These are phyloP conservation scores for Nyctanthes arbortristis DNA, from an alignment of 257 asterid genomes.

Conservation along the genomic window DNA sequence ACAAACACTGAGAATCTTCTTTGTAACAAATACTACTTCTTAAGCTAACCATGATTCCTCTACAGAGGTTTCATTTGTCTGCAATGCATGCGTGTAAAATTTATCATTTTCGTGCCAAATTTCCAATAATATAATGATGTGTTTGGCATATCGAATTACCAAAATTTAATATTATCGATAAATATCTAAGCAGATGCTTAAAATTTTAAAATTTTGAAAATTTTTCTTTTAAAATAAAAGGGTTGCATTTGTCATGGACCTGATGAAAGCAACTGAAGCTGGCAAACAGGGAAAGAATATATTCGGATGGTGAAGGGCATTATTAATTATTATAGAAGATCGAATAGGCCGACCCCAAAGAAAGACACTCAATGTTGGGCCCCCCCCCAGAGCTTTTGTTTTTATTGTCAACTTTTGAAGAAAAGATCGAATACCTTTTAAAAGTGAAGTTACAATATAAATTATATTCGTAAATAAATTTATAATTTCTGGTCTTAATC, in stretches of 20 bases:
- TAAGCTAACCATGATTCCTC: not conserved
- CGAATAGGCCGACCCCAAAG: constrained; percentile 33
- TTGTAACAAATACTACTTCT: not conserved
- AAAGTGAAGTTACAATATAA: constrained; percentile 12
- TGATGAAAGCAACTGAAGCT: constrained; percentile 36
- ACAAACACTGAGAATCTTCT: not conserved
- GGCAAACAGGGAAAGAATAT: constrained; percentile 41
- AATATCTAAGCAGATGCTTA: too few species aligned
- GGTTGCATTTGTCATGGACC: constrained; percentile 18
- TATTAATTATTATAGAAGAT: too few species aligned
- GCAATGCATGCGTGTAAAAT: not conserved
- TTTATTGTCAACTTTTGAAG: constrained; percentile 37
- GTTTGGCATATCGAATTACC: too few species aligned
- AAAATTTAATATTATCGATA: too few species aligned
- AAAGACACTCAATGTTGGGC: constrained; percentile 31
- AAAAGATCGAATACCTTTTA: constrained; percentile 47
- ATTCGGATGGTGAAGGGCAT: constrained; percentile 43
- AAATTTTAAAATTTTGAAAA: not conserved
- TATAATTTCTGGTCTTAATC: not conserved
- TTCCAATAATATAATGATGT: too few species aligned
- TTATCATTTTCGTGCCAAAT: too few species aligned
- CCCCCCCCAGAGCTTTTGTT: constrained; percentile 25
- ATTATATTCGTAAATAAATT: not conserved
- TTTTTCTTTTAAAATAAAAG: not conserved
- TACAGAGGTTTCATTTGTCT: not conserved